Conservation (phyloP, 345 rosid species). For the Hibiscus tridactylites region DNA sequence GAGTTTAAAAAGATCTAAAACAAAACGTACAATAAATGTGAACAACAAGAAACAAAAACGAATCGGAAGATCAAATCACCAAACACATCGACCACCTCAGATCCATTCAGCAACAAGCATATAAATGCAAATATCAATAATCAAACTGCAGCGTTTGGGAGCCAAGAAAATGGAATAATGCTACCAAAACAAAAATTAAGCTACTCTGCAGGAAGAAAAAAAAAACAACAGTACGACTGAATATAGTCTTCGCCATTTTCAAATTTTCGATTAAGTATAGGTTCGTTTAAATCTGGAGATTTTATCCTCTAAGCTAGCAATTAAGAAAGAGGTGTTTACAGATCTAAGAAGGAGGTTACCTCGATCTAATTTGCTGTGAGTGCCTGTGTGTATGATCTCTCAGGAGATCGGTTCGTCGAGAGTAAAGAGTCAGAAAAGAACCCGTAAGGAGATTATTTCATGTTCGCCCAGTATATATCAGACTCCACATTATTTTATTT, state of each 20-base stretch:
- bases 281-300: not conserved
- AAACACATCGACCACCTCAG: not conserved
- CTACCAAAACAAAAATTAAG: not conserved
- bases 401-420: not conserved
- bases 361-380: not conserved
- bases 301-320: too few species aligned
- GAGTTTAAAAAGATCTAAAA: not conserved
- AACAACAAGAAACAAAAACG: not conserved
- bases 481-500: not conserved
- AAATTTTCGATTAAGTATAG: not conserved
- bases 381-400: not conserved
- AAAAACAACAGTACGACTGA: not conserved
- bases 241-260: not conserved
- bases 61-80: not conserved
- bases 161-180: not conserved
- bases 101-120: not conserved
- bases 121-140: not conserved
- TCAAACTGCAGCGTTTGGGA: not conserved
- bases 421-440: too few species aligned
- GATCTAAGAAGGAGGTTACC: slow-evolving; percentile 6
- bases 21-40: not conserved
- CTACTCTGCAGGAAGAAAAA: not conserved
- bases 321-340: not conserved
- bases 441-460: not conserved
- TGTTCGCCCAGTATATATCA: not conserved